Base-by-base conservation (phyloP, 306 rosid genomes). In the Cucurbita pepo region DNA sequence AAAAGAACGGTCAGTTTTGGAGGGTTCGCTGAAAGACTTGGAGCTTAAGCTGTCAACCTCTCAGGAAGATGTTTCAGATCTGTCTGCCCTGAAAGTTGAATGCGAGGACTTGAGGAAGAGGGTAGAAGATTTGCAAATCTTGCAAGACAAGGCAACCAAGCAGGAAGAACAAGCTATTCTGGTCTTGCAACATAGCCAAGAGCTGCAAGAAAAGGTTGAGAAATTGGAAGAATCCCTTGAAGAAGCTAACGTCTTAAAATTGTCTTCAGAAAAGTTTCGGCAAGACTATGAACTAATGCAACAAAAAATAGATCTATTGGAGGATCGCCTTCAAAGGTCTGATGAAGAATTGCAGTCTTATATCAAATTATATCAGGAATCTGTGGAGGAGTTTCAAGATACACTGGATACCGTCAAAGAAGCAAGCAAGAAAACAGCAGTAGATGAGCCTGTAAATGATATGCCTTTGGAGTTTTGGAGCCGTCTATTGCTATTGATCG, bases 381-480 rank as follows among this genome's bases (percentile, higher is more conserved):
- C 99, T 25, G 89, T 83, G 74, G 83, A 77, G 61, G 97, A 91
- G 79, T 91, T 94, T 83, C 95, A 94, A 78, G 90, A 87, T 45
- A 83, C 96, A 60, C 80, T 89, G 14, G 40, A 80, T 80, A 84
- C 75, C 75, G 69, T 94, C 67, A 88, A 89, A 81, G 90, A 86
- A 82, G 91, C 83, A 81, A 89, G 90, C 96, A 89, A 86, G 85
- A 85, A 67, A 83, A 86, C 84, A 79, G 54, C 79, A 56, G 59
- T 75, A 60, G 81, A 84, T 77, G 92, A 84, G 77, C 96, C 92
- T 6, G 88, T 88, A 77, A 84, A 89, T 81, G 95, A 94, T 83
- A 89, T 86, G 96, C 95, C 99, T 10, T 79, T 83, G 91, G 99
- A 94, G 65, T 94, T 88, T 85, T 94, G 97, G 99, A 94, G 96